Percentiles rank a stretch among this genome's conserved stretches.
Conservation (phyloP, 2,329 filamentous ascomycete species). For the Scedosporium minutisporum region DNA sequence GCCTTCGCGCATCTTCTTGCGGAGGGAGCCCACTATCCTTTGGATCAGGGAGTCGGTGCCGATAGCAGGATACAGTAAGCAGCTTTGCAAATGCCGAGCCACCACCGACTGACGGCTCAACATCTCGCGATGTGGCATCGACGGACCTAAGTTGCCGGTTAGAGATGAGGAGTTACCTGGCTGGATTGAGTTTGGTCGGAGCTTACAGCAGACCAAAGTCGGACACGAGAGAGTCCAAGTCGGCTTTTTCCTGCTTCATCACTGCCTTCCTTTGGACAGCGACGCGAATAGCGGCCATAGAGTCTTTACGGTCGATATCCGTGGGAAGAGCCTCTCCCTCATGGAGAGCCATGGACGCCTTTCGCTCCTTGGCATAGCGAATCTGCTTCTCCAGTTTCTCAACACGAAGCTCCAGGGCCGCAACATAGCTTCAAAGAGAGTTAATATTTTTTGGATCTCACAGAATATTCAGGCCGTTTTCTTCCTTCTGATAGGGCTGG, state of each 20-base stretch:
- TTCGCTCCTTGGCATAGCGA: constrained; percentile 58
- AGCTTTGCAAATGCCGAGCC: constrained; percentile 81
- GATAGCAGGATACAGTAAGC: constrained; percentile 30
- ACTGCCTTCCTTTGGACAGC: constrained; percentile 57
- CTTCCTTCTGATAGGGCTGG: constrained; percentile 5
- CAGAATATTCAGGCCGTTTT: neutral
- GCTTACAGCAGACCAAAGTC: constrained; percentile 84
- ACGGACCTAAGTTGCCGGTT: constrained; percentile 54
- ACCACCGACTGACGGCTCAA: constrained; percentile 76
- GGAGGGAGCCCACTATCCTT: constrained; percentile 54
- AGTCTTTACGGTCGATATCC: constrained; percentile 51
- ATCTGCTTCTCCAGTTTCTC: constrained; percentile 79
- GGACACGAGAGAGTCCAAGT: constrained; percentile 85
- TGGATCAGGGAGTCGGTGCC: constrained; percentile 1
- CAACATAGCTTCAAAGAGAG: constrained; percentile 60
- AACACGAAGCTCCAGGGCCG: constrained; percentile 82
- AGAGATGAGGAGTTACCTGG: constrained; percentile 9
- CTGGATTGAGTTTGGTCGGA: neutral
- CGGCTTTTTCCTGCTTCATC: constrained; percentile 63
- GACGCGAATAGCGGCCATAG: constrained; percentile 49
- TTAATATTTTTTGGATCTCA: neutral
- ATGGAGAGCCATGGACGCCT: constrained; percentile 58
- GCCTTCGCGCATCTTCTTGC: constrained; percentile 54
- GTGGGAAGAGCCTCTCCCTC: constrained; percentile 39
- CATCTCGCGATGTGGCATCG: constrained; percentile 89